Percentiles rank a stretch among this genome's conserved stretches.
Evolutionary conservation across 1,284 basidiomycete species (phyloP).

Genomic region (Ceraceosorus guamensis): DNA sequence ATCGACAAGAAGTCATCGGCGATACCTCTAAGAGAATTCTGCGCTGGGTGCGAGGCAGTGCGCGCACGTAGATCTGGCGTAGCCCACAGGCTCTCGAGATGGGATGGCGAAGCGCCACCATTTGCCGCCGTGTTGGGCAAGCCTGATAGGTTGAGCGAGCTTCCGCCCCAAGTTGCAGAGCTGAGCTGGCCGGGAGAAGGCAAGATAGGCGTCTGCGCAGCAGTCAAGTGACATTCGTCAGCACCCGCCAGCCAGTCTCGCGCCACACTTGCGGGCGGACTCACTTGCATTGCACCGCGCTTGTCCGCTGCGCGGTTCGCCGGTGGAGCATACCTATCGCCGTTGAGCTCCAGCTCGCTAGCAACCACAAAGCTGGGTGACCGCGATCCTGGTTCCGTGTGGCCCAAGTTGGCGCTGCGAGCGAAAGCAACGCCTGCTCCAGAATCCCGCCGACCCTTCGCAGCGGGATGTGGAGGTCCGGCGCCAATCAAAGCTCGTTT

Average conservation of each 20-base stretch:
- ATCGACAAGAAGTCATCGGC: constrained; percentile 36
- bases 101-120: not conserved
- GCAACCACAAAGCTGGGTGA: constrained; percentile 41
- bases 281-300: not conserved
- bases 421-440: constrained; percentile 28
- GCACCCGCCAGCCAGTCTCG: not conserved
- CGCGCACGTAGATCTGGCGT: constrained; percentile 16
- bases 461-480: too few relatives aligned
- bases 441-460: constrained; percentile 13
- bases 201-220: constrained; percentile 17
- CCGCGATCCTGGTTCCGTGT: too few relatives aligned
- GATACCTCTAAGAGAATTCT: constrained; percentile 36
- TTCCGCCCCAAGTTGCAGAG: constrained; percentile 24
- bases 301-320: not conserved
- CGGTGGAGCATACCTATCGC: not conserved
- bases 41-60: constrained; percentile 6
- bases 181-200: constrained; percentile 19
- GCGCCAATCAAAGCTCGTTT: too few relatives aligned
- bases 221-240: not conserved
- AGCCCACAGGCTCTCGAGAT: not conserved
- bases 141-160: constrained; percentile 29
- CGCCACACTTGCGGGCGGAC: not conserved
- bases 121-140: constrained; percentile 4
- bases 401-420: not conserved
- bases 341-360: constrained; percentile 32